Evolutionary conservation across 768 basidiomycete genomes (phyloP).

Genomic region (Cystofilobasidium bisporidii): DNA sequence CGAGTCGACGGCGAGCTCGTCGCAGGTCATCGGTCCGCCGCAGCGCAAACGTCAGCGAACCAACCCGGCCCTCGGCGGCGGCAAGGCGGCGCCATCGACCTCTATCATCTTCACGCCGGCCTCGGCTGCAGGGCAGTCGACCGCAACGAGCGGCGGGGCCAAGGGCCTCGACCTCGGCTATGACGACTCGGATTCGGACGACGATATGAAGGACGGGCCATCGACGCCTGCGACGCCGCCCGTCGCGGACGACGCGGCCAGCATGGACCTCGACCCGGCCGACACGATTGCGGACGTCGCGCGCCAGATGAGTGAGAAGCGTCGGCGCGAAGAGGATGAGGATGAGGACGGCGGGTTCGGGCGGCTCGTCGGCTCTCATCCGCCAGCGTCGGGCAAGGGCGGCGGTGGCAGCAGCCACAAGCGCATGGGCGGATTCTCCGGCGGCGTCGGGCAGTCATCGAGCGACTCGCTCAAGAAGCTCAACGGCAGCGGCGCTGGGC

Average conservation of each 20-base stretch:
- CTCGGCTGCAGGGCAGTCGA: no score
- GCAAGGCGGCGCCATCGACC: slow-evolving; percentile 31
- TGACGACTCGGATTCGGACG: slow-evolving; percentile 22
- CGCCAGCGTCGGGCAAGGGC: background rate
- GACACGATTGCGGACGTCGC: slow-evolving; percentile 36
- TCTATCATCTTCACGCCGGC: slow-evolving; percentile 25
- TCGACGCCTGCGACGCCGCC: slow-evolving; percentile 44
- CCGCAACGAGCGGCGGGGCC: background rate
- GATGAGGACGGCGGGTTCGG: slow-evolving; percentile 46
- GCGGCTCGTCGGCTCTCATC: slow-evolving; percentile 4
- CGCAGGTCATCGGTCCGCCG: slow-evolving; percentile 31
- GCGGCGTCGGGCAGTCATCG: background rate
- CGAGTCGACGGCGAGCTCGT: slow-evolving; percentile 47
- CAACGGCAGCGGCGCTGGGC: background rate
- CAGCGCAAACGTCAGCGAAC: slow-evolving; percentile 33
- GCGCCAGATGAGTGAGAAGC: slow-evolving; percentile 57
- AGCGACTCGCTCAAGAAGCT: background rate
- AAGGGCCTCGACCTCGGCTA: slow-evolving; percentile 19
- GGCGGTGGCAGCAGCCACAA: slow-evolving; percentile 8
- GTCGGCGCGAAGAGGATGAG: slow-evolving; percentile 57
- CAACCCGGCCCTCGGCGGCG: background rate
- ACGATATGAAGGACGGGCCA: slow-evolving; percentile 36
- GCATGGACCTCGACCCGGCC: slow-evolving; percentile 40
- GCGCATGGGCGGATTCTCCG: background rate
- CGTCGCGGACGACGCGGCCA: slow-evolving; percentile 40